Evolutionary conservation across 2,329 filamentous ascomycete genomes (phyloP).

Genomic region (Pyrenophora seminiperda): DNA sequence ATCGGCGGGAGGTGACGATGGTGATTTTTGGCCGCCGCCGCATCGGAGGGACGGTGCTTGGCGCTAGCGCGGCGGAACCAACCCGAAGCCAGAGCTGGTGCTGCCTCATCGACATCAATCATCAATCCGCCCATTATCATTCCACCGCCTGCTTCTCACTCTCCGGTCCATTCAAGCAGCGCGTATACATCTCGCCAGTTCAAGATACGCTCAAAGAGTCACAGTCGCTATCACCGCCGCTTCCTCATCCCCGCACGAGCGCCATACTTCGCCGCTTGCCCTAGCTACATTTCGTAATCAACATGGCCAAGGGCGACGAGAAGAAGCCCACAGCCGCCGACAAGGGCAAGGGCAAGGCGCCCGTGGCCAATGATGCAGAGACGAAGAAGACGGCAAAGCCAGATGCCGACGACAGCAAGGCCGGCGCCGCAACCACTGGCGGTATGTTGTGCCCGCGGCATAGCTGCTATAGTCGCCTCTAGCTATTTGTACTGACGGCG

Average conservation of each 20-base stretch:
- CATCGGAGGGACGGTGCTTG: conserved; percentile 33
- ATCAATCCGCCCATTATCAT: conserved; percentile 33
- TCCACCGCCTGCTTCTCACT: conserved; percentile 18
- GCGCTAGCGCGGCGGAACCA: conserved; percentile 25
- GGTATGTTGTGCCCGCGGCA: conserved; percentile 47
- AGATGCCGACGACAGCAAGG: conserved; percentile 79
- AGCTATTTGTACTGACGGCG: conserved; percentile 34
- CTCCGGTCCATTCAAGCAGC: conserved; percentile 14
- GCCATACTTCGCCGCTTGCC: conserved; percentile 41
- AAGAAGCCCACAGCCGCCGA: conserved; percentile 79
- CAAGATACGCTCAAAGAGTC: neutral
- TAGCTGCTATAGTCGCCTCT: conserved; percentile 14
- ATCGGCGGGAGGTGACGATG: neutral
- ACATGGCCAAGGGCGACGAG: conserved; percentile 90
- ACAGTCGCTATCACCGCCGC: conserved; percentile 17
- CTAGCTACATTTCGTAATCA: conserved; percentile 54
- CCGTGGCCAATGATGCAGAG: conserved; percentile 65
- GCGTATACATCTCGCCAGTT: conserved; percentile 3
- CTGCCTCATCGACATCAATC: conserved; percentile 40
- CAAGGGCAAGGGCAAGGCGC: conserved; percentile 95
- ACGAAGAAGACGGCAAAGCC: conserved; percentile 65
- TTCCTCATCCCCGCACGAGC: conserved; percentile 17
- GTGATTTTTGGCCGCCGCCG: neutral
- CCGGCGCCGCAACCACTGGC: conserved; percentile 68
- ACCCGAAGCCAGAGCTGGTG: conserved; percentile 29